Base-by-base conservation (phyloP, 2,329 filamentous ascomycete genomes). In the Rhynchosporium secalis region DNA sequence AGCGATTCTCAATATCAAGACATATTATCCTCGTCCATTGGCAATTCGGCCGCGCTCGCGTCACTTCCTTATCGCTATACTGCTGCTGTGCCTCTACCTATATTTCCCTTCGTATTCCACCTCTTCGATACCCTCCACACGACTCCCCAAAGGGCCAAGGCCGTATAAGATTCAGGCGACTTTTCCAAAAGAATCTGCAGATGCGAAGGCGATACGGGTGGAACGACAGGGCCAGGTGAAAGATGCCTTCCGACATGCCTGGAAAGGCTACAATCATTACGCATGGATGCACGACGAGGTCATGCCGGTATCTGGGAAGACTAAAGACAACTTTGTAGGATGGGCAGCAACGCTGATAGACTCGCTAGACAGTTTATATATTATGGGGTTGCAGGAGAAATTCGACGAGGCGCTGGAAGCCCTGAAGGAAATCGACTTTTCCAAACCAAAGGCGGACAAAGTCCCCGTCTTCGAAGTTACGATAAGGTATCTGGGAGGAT, bases 201-300 rank as follows among this genome's bases (percentile, higher is more conserved):
- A 41, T 2, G 65, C 62, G 13, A 57, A 60, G 29, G 36, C 41
- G 43, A 41, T 62, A 38, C 59, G 68, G 58, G 31, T 66, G 15
- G 31, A 46, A 48, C 58, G 66, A n/a, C 56, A 61, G 29, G 49
- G 62, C 1, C 58, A 62, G 55, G 68, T 73, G 26, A 69, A 71
- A 49, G 62, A 63, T 1, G 63, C 62, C 1, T 71, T 71, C 48
- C 61, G 60, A 38, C 68, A 66, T 54, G 65, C 91, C 0, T 98
- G 94, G 94, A 77, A 81, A 3, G 91, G 90, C 13, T 98, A 98
- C 77, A 88, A 84, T 71, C 80, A 86, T 62, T 81, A 87, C 69
- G 94, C 92, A 6, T 94, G 90, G 86, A 84, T 87, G 67, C 89
- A 94, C 68, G 94, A 98, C 73, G 94, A 98, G 77, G 77, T 98